These are phyloP conservation scores for Sisymbrium altissimum DNA, from an alignment of 345 rosid genomes.

Conservation along the genomic window DNA sequence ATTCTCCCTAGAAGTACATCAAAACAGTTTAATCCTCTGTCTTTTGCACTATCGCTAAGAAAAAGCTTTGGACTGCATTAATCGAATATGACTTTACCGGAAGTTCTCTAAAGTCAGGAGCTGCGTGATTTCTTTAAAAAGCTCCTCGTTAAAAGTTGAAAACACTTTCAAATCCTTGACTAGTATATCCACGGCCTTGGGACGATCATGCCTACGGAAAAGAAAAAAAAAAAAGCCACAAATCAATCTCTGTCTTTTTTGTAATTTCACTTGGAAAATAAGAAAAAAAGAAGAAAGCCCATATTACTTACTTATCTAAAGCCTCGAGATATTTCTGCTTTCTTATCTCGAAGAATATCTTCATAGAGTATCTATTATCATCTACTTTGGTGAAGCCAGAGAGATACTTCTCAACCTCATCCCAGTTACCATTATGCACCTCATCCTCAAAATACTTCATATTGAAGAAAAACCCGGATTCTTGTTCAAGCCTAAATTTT, in stretches of 20 bases:
- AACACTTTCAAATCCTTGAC: constrained; percentile 98
- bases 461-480: constrained; percentile 98
- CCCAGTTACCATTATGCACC: constrained; percentile 97
- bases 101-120: constrained; percentile 91
- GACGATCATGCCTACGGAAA: constrained; percentile 71
- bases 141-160: constrained; percentile 94
- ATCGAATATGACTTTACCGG: constrained; percentile 41
- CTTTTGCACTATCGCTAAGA: neutral
- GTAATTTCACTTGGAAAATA: neutral
- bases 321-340: constrained; percentile 99
- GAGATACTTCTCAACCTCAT: constrained; percentile 95
- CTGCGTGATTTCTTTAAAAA: constrained; percentile 93
- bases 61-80: neutral
- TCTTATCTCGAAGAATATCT: constrained; percentile 96
- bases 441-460: constrained; percentile 99
- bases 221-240: constrained; percentile 9
- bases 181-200: constrained; percentile 93
- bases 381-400: constrained; percentile 98
- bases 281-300: neutral
- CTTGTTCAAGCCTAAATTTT: constrained; percentile 75
- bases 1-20: constrained; percentile 63
- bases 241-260: neutral
- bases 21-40: constrained; percentile 18
- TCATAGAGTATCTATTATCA: constrained; percentile 94
- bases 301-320: constrained; percentile 74